A percentile compares a stretch with the other conserved stretches of the same genome.
Evolutionary conservation across 768 basidiomycete genomes (phyloP).

Genomic region (Suillus subaureus): DNA sequence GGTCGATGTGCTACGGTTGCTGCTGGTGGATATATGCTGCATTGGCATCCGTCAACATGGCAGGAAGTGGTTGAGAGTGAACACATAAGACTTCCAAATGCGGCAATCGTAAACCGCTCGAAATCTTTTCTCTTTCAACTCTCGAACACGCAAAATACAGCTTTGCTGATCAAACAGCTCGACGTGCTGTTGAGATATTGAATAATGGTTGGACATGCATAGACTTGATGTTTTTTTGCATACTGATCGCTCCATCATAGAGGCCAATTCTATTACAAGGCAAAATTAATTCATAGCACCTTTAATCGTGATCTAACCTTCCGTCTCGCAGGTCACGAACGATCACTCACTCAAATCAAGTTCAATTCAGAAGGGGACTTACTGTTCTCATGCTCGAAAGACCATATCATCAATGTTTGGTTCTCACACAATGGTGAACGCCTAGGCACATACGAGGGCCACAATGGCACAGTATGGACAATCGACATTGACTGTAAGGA

Average conservation of each 20-base stretch:
- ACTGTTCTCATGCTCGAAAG: conserved; percentile 95
- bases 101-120: not conserved
- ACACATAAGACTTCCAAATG: not conserved
- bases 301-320: conserved; percentile 15
- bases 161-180: not conserved
- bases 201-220: conserved; percentile 10
- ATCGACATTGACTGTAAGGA: conserved; percentile 91
- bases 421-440: conserved; percentile 97
- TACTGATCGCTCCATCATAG: conserved; percentile 34
- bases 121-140: conserved; percentile 4
- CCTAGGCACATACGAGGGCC: conserved; percentile 93
- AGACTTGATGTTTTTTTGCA: conserved; percentile 4
- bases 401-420: conserved; percentile 95
- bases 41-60: not conserved
- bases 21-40: not conserved
- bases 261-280: conserved; percentile 79
- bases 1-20: conserved; percentile 46
- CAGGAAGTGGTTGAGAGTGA: conserved; percentile 41
- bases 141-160: not conserved
- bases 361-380: conserved; percentile 97
- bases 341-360: conserved; percentile 95
- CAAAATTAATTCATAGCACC: conserved; percentile 25
- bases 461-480: conserved; percentile 97
- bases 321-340: conserved; percentile 79
- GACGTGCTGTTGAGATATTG: not conserved